Evolutionary conservation across 345 rosid genomes (phyloP).

Genomic region (Geranium rotundifolium): DNA sequence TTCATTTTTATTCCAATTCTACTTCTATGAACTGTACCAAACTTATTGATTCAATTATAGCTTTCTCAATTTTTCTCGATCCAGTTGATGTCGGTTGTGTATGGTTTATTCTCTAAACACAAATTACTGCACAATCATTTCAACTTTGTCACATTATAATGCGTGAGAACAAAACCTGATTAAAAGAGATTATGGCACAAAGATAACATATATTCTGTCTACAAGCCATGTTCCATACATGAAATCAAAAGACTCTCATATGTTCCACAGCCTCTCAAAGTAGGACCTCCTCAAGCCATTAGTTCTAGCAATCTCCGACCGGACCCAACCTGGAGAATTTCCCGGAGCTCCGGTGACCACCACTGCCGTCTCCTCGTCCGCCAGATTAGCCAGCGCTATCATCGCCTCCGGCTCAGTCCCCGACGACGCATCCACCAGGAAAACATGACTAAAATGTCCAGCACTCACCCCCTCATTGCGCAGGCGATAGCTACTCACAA

Average conservation of each 20-base stretch:
- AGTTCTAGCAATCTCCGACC: conserved; percentile 18
- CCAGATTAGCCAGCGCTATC: conserved; percentile 26
- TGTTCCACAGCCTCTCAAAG: conserved; percentile 19
- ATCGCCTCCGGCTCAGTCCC: conserved; percentile 30
- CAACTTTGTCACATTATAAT: no score
- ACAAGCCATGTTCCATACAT: no score
- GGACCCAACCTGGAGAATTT: conserved; percentile 14
- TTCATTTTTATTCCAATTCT: no score
- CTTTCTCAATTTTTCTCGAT: no score
- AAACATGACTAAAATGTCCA: conserved; percentile 27
- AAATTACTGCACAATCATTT: no score
- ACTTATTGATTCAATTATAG: no score
- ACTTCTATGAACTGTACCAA: no score
- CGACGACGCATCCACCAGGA: conserved; percentile 23
- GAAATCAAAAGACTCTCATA: conserved; percentile 3
- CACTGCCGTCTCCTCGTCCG: conserved; percentile 14
- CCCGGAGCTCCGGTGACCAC: conserved; percentile 19
- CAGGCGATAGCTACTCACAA: conserved; percentile 19
- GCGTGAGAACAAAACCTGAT: no score
- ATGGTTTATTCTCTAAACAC: no score
- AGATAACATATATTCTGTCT: no score
- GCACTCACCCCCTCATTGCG: conserved; percentile 13
- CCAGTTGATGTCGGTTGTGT: no score
- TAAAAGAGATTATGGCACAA: no score
- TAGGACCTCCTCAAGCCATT: conserved; percentile 19